Percentiles rank a stretch among this genome's conserved stretches.
phyloP scores from a whole-genome alignment of 306 rosid species.

The Quercus agrifolia region DNA sequence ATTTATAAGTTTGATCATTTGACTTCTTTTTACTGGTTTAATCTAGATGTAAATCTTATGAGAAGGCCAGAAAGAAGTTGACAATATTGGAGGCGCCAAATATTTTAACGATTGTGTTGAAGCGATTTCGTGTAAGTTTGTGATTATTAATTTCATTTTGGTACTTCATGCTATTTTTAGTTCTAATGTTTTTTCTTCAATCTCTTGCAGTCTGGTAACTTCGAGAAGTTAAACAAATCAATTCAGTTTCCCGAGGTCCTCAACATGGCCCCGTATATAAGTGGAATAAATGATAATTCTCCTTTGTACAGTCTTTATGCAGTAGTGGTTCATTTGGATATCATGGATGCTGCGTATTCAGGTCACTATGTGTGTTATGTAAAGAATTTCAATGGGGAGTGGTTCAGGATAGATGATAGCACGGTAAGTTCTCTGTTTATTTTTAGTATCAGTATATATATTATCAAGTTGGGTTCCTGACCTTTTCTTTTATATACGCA shows the following conservation, averaged over 20 bases:
- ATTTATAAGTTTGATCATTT: not conserved
- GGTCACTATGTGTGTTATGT: conserved; percentile 84
- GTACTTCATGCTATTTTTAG: not conserved
- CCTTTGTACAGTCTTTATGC: conserved; percentile 67
- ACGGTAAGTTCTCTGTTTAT: conserved; percentile 33
- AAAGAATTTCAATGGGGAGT: conserved; percentile 53
- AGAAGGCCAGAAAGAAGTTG: conserved; percentile 74
- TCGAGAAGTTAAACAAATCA: conserved; percentile 63
- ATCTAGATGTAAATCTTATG: conserved; percentile 68
- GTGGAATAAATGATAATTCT: conserved; percentile 46
- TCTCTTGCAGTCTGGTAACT: conserved; percentile 63
- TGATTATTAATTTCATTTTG: conserved; percentile 5
- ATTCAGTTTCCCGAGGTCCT: conserved; percentile 64
- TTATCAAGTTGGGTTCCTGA: not conserved
- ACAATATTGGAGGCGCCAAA: conserved; percentile 75
- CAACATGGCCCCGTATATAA: conserved; percentile 68
- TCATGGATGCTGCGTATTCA: conserved; percentile 59
- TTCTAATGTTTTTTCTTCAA: conserved; percentile 24
- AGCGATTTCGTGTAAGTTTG: conserved; percentile 66
- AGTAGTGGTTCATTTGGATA: conserved; percentile 80
- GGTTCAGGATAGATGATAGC: conserved; percentile 76
- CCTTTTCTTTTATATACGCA: not conserved
- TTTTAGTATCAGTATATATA: not conserved
- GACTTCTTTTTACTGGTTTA: conserved; percentile 1
- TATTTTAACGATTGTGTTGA: conserved; percentile 73